Evolutionary conservation across 495 filamentous ascomycete species (phyloP).

Genomic region (Xylaria bambusicola): DNA sequence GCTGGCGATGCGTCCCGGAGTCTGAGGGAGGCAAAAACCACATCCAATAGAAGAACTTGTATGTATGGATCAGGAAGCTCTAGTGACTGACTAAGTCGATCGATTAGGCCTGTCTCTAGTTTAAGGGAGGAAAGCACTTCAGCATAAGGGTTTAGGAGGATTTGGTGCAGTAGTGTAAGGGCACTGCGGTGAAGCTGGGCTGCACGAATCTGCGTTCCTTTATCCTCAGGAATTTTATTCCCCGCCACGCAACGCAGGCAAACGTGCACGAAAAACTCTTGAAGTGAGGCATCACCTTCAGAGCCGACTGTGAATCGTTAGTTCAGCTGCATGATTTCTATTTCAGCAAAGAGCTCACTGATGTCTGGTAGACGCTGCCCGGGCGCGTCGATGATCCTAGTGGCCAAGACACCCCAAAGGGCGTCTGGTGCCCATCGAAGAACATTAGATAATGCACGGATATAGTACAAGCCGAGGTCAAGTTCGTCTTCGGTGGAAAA

Average conservation of each 20-base stretch:
- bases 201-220: slow-evolving; percentile 41
- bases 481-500: slow-evolving; percentile 62
- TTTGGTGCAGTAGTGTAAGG: slow-evolving; percentile 70
- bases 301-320: slow-evolving; percentile 38
- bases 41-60: slow-evolving; percentile 74
- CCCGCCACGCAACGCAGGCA: slow-evolving; percentile 59
- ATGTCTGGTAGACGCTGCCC: slow-evolving; percentile 43
- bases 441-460: slow-evolving; percentile 73
- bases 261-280: slow-evolving; percentile 63
- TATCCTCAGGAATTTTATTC: slow-evolving; percentile 39
- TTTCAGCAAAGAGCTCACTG: slow-evolving; percentile 35
- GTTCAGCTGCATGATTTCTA: neutral
- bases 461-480: slow-evolving; percentile 74
- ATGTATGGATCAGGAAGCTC: slow-evolving; percentile 62
- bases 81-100: slow-evolving; percentile 66
- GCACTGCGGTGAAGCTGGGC: slow-evolving; percentile 69
- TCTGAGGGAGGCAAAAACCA: slow-evolving; percentile 69
- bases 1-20: slow-evolving; percentile 57
- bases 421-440: slow-evolving; percentile 62
- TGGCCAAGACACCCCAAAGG: slow-evolving; percentile 62
- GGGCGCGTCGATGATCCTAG: slow-evolving; percentile 42
- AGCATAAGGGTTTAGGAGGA: slow-evolving; percentile 71
- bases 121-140: slow-evolving; percentile 65
- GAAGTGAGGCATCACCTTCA: slow-evolving; percentile 55
- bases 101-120: slow-evolving; percentile 72